Percentiles rank a stretch among this genome's conserved stretches.
Evolutionary conservation across 108 stramenopile genomes (phyloP).

Genomic region (Cyclostephanos tholiformis): DNA sequence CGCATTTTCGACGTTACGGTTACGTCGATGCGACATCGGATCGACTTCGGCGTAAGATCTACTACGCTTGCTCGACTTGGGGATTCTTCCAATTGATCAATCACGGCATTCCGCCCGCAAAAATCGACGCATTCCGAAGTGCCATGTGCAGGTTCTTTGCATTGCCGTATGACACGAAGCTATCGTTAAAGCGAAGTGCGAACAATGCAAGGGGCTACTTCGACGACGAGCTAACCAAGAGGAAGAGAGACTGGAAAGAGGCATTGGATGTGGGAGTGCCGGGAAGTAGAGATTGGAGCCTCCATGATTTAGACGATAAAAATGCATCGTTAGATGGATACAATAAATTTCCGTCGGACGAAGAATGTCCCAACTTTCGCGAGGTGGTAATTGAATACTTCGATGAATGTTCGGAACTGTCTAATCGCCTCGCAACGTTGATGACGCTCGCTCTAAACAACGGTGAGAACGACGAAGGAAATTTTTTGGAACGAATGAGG

Average conservation of each 20-base stretch:
- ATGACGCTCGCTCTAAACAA: constrained; percentile 62
- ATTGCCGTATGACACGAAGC: constrained; percentile 67
- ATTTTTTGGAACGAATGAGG: constrained; percentile 51
- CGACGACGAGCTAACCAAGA: constrained; percentile 94
- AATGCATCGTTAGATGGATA: constrained; percentile 88
- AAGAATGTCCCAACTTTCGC: constrained; percentile 66
- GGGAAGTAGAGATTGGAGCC: constrained; percentile 63
- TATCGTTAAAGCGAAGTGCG: constrained; percentile 68
- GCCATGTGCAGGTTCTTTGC: constrained; percentile 73
- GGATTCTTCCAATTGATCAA: constrained; percentile 91
- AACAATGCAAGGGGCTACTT: constrained; percentile 88
- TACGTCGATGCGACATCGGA: neutral
- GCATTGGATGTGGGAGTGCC: constrained; percentile 86
- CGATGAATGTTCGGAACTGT: constrained; percentile 65
- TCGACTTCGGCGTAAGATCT: constrained; percentile 49
- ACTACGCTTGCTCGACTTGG: constrained; percentile 73
- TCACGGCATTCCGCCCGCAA: constrained; percentile 63
- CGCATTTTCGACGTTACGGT: neutral
- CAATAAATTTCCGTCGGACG: constrained; percentile 80
- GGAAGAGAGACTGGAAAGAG: constrained; percentile 90
- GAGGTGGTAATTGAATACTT: constrained; percentile 66
- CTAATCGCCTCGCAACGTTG: constrained; percentile 59
- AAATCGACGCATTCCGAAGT: constrained; percentile 61
- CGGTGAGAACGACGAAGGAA: constrained; percentile 32
- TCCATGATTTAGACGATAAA: constrained; percentile 51